Base-by-base conservation (phyloP, 163 green algal species). In the Picocystis sp. region DNA sequence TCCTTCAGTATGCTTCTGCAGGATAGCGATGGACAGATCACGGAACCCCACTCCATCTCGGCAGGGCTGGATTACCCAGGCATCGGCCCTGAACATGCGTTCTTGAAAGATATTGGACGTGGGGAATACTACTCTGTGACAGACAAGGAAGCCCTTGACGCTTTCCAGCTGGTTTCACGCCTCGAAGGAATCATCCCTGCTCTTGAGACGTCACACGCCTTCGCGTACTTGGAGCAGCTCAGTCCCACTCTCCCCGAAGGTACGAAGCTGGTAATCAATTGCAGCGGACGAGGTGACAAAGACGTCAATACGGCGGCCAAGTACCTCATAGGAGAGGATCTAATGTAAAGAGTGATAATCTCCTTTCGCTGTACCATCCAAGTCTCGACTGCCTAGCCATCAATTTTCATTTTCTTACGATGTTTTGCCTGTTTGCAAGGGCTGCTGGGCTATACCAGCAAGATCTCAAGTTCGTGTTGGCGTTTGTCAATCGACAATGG, bases 161-260 rank as follows among this genome's bases (percentile, higher is more conserved):
- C 65, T 2, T 77, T 77, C 47, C 44, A 80, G 65, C 53, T 50
- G 13, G 23, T 87, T 42, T 83, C 76, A 14, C 71, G 67, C 53
- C 62, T 93, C 43, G 90, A 98, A 75, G 90, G 90, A 60, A 98
- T 98, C 70, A 95, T 98, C 56, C 90, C 90, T 17, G 90, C 90
- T 0, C 71, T 97, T 51, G 90, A 98, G 70, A 96, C 90, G 19
- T 84, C 69, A 29, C 90, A 98, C 65, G 90, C 88, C 0, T 73
- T 98, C 42, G 87, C 90, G 9, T 89, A 92, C 74, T 71, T 98
- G 14, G 76, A 86, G 53, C 81, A 80, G 62, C 72, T 98, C 41
- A 81, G 72, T 50, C 83, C 85, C 6, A 80, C 71, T 12, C 62
- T 98, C 22, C 53, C 73, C 3, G 67, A 78, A 44, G 81, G 80